phyloP scores from a whole-genome alignment of 2,329 filamentous ascomycete species.

The Drechslerella coelobrocha region DNA sequence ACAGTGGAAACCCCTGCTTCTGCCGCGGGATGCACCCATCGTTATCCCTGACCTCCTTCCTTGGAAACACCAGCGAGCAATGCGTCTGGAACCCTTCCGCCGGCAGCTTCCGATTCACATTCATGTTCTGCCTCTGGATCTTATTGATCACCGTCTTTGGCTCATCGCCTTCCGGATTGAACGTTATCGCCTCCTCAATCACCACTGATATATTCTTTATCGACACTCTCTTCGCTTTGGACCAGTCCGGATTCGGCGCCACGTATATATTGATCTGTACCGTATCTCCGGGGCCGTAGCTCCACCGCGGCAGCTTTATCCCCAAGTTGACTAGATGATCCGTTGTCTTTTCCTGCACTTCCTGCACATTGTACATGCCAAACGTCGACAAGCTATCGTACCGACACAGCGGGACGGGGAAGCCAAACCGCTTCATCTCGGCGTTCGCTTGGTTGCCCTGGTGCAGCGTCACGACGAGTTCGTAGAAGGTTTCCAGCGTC shows the following conservation, averaged over 20 bases:
- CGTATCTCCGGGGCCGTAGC: constrained; percentile 91
- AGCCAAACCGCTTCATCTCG: constrained; percentile 86
- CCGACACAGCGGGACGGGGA: constrained; percentile 86
- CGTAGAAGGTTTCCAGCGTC: constrained; percentile 96
- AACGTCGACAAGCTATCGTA: constrained; percentile 98
- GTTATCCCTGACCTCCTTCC: constrained; percentile 82
- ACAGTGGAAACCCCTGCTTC: constrained; percentile 86
- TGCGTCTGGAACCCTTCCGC: constrained; percentile 93
- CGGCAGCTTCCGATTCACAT: constrained; percentile 81
- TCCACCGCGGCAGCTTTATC: constrained; percentile 92
- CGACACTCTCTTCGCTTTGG: constrained; percentile 87
- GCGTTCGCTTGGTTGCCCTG: constrained; percentile 75
- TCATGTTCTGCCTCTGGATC: constrained; percentile 81
- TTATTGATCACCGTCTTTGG: constrained; percentile 88
- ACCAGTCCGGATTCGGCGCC: constrained; percentile 89
- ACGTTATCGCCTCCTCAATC: constrained; percentile 98
- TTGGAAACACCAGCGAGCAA: constrained; percentile 86
- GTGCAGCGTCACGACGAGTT: constrained; percentile 93
- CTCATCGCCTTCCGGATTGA: constrained; percentile 96
- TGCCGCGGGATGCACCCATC: constrained; percentile 87
- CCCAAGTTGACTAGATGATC: constrained; percentile 91
- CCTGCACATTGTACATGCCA: constrained; percentile 98
- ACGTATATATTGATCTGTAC: constrained; percentile 96
- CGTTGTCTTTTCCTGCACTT: constrained; percentile 81
- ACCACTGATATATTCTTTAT: constrained; percentile 92